Evolutionary conservation across 805 yeast genomes (phyloP), one percentile per base, ranked within the genome.

Genomic region (Teunomyces barrocoloradensis): DNA sequence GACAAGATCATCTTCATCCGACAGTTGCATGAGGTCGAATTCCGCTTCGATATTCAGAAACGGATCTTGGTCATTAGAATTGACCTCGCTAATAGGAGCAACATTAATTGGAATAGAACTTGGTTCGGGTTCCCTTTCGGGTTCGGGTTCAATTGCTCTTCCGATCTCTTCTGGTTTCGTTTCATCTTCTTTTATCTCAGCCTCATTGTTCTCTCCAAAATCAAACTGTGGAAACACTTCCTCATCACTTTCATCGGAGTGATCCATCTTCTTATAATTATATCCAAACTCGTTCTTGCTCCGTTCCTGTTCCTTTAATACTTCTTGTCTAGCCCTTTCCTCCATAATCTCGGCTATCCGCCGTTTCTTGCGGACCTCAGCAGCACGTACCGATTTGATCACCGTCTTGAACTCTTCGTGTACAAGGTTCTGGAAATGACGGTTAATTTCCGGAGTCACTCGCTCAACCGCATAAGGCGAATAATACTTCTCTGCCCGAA

Each of bases 401-500:
- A 65, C 73, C 10, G 51, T 47, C 39, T 58, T 64, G 54, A 73
- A 71, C 35, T 65, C 69, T 5, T 57, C 53, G 7, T 58, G 52
- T 13, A 71, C 47, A 2, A 56, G 43, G 2, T 43, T 48, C 13
- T 56, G 51, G 51, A 64, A 71, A 36, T 52, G 51, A n/a, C 50
- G 29, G 12, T 51, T 50, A 17, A 63, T 58, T 13, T 61, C 67
- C 2, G 48, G 44, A 0, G 69, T 59, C 4, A 63, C 53, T 10
- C 49, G 44, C 3, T 48, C 30, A 1, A 46, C 40, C 12, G 74
- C 72, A 48, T 68, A 73, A 1, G 76, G 74, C 3, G 76, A 69
- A 45, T 56, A 69, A 33, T 59, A 58, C 36, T 53, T 53, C 47
- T 73, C 78, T 1, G 77, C 77, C 38, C 65, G 54, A 55, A 72